Evolutionary conservation across 1,139 yeast species (phyloP), one percentile per base, ranked within the genome.

Genomic region (Yamadazyma triangularis): DNA sequence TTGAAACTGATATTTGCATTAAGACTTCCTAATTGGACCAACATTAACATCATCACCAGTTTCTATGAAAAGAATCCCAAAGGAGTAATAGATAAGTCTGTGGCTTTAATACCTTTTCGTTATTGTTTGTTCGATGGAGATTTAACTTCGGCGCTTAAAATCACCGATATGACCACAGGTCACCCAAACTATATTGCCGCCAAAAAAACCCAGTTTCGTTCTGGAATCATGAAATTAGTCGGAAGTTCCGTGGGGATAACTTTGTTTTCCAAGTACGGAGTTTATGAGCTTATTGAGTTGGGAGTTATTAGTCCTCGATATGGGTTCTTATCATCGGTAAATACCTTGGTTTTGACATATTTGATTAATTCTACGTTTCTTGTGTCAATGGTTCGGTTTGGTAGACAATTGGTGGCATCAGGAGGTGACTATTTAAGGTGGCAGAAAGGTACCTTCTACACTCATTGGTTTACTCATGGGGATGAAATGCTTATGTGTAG

Each of bases 401-500:
- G 81, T 2, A 65, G 85, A 23, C 64, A 62, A 34, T 50, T 63
- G 28, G 49, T 57, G 15, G 45, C 57, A 23, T 53, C 68, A 2
- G 78, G 79, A 25, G 89, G 88, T 14, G 69, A 71, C 34, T 60
- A 62, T 36, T 60, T 79, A 28, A 67, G 73, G 13, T 79, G 85
- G 84, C 72, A 71, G 34, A 71, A 71, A 42, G 87, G 87, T 4
- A 77, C 85, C 0, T 70, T 79, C 39, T 79, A 80, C 36, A 64
- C 73, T 18, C 73, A 77, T 42, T 78, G 88, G 79, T 79, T 66
- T 51, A 60, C 65, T 33, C 84, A 79, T 52, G 72, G 82, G 9
- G 85, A 79, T 45, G 86, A 82, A 48, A 66, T 83, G 70, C 58
- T 73, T 38, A 77, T 84, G 77, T 70, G 81, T 29, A 64, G 85